phyloP scores from a whole-genome alignment of 768 basidiomycete genomes.

The Mycena floridula region DNA sequence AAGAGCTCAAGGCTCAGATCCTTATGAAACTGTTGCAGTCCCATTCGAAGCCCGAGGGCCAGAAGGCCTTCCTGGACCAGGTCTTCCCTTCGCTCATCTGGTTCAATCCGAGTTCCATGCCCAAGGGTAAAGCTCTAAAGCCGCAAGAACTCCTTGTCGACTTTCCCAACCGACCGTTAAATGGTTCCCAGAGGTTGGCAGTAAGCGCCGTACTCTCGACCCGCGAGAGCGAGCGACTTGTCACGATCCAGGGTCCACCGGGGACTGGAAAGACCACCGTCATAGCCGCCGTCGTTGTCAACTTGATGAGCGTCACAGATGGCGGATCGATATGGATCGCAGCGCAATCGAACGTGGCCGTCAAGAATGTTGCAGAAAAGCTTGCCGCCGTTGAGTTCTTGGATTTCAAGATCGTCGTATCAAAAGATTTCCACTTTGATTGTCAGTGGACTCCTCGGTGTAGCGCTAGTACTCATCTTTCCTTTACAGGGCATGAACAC shows the following conservation, averaged over 20 bases:
- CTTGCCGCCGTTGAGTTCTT: constrained; percentile 38
- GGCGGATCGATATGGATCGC: constrained; percentile 51
- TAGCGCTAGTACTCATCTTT: not conserved
- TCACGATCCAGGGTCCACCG: constrained; percentile 35
- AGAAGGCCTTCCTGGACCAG: too few relatives aligned
- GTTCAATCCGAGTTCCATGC: too few relatives aligned
- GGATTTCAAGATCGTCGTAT: constrained; percentile 58
- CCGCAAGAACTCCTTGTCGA: too few relatives aligned
- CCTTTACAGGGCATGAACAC: constrained; percentile 40
- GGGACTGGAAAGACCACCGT: constrained; percentile 74
- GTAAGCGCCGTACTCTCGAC: constrained; percentile 42
- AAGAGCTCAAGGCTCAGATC: too few relatives aligned
- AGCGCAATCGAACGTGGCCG: constrained; percentile 73
- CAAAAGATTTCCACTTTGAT: constrained; percentile 39
- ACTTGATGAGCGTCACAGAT: constrained; percentile 22
- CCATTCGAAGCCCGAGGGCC: too few relatives aligned
- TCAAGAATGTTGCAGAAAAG: constrained; percentile 81
- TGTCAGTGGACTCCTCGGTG: constrained; percentile 22
- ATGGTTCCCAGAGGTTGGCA: constrained; percentile 42
- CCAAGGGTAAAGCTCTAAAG: too few relatives aligned
- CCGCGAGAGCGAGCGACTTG: constrained; percentile 29
- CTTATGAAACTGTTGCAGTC: too few relatives aligned
- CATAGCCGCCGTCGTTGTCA: constrained; percentile 54
- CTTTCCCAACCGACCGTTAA: too few relatives aligned
- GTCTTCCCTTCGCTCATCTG: too few relatives aligned